Conservation (phyloP, 169 alveolate species). For the Babesia bovis region DNA sequence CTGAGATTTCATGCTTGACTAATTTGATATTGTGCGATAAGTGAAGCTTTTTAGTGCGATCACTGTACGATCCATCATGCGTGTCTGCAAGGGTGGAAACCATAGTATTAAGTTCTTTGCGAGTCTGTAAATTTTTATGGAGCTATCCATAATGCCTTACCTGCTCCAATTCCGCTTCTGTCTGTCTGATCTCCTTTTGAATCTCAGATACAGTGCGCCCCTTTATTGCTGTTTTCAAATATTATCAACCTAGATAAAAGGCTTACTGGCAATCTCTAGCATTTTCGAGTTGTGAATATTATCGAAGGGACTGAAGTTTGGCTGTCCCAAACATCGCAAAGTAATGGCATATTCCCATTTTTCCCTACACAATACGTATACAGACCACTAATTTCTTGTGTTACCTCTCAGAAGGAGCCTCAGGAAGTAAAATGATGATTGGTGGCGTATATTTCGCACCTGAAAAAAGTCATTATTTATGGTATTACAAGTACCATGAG, state of each 20-base stretch:
- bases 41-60: constrained; percentile 45
- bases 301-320: constrained; percentile 45
- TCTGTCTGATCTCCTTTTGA: constrained; percentile 39
- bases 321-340: constrained; percentile 58
- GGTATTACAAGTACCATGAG: neutral
- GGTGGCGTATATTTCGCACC: constrained; percentile 57
- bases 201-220: constrained; percentile 57
- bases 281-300: constrained; percentile 52
- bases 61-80: constrained; percentile 12
- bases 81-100: neutral
- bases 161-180: constrained; percentile 55
- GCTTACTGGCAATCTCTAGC: constrained; percentile 58
- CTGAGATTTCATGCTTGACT: constrained; percentile 51
- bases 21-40: constrained; percentile 58
- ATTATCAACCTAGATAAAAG: too few species aligned
- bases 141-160: neutral
- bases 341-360: constrained; percentile 67
- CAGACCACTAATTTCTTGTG: neutral
- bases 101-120: constrained; percentile 3
- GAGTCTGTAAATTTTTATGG: neutral
- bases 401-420: constrained; percentile 60
- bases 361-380: constrained; percentile 22
- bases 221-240: constrained; percentile 31
- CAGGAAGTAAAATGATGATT: constrained; percentile 56
- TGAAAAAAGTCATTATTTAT: neutral